phyloP scores from a whole-genome alignment of 1,139 yeast species.

The Oligophagozyma castellii region DNA sequence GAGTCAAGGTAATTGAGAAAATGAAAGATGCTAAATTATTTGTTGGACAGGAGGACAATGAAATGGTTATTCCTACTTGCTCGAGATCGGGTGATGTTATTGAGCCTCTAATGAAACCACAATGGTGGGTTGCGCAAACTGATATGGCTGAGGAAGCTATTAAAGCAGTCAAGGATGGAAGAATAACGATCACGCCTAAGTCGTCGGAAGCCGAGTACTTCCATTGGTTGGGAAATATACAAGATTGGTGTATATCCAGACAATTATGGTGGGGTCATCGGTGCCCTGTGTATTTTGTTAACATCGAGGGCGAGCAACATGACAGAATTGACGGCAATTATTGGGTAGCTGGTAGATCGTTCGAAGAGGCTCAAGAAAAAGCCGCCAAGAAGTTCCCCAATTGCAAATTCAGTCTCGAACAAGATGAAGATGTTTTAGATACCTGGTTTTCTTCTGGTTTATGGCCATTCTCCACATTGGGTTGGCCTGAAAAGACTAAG shows the following conservation, averaged over 20 bases:
- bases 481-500: slow-evolving; percentile 77
- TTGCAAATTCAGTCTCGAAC: slow-evolving; percentile 61
- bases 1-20: slow-evolving; percentile 69
- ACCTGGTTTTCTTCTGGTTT: slow-evolving; percentile 98
- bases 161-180: slow-evolving; percentile 72
- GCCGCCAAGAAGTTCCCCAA: slow-evolving; percentile 65
- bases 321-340: slow-evolving; percentile 46
- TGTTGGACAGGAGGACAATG: slow-evolving; percentile 81
- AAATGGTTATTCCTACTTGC: slow-evolving; percentile 89
- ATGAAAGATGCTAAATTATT: slow-evolving; percentile 63
- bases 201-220: slow-evolving; percentile 85
- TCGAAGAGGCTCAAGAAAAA: slow-evolving; percentile 73
- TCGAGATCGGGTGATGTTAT: slow-evolving; percentile 94
- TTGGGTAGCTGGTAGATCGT: slow-evolving; percentile 85
- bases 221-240: slow-evolving; percentile 92
- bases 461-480: slow-evolving; percentile 95
- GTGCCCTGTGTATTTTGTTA: slow-evolving; percentile 89
- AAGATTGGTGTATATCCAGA: slow-evolving; percentile 99
- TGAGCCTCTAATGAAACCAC: slow-evolving; percentile 94
- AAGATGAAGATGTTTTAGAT: slow-evolving; percentile 96
- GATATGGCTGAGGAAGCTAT: slow-evolving; percentile 86
- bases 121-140: slow-evolving; percentile 96
- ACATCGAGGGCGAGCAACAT: slow-evolving; percentile 53
- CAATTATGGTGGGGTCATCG: slow-evolving; percentile 99
- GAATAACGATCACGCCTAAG: slow-evolving; percentile 71